Evolutionary conservation across 1,284 basidiomycete genomes (phyloP).

Genomic region (Fomitiporia mediterranea): DNA sequence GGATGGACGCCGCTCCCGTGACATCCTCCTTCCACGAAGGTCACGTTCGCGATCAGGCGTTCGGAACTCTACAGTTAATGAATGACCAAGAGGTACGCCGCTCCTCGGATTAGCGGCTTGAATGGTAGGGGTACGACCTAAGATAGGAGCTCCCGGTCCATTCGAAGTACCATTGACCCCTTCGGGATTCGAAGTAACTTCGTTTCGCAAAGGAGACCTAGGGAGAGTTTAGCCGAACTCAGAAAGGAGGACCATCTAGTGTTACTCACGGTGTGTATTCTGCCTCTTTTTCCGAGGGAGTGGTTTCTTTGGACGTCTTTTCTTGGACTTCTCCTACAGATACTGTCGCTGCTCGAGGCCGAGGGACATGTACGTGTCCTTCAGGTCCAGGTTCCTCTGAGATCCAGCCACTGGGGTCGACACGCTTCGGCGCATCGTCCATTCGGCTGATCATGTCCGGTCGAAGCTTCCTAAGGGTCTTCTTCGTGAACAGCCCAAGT

Average conservation of each 20-base stretch:
- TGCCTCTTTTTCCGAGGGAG: too few relatives aligned
- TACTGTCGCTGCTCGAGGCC: not conserved
- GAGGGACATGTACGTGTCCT: too few relatives aligned
- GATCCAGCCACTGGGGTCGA: constrained; percentile 79
- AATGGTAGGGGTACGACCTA: constrained; percentile 8
- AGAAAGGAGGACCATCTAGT: not conserved
- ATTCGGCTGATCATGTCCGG: constrained; percentile 85
- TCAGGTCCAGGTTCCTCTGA: constrained; percentile 41
- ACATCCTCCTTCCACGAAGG: not conserved
- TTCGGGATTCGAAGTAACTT: not conserved
- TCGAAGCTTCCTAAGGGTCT: constrained; percentile 35
- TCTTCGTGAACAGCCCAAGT: constrained; percentile 10
- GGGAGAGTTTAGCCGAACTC: not conserved
- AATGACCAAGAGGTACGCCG: constrained; percentile 34
- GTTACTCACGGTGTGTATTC: not conserved
- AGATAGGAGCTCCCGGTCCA: not conserved
- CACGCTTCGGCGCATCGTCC: constrained; percentile 72
- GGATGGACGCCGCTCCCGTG: constrained; percentile 10
- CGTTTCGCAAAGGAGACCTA: not conserved
- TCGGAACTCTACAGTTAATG: constrained; percentile 54
- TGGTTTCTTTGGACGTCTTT: not conserved
- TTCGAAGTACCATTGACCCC: not conserved
- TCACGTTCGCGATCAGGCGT: constrained; percentile 19
- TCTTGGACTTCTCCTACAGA: not conserved
- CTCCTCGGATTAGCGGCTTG: not conserved